phyloP scores from a whole-genome alignment of 768 basidiomycete genomes.

The Sporobolomyces roseus region DNA sequence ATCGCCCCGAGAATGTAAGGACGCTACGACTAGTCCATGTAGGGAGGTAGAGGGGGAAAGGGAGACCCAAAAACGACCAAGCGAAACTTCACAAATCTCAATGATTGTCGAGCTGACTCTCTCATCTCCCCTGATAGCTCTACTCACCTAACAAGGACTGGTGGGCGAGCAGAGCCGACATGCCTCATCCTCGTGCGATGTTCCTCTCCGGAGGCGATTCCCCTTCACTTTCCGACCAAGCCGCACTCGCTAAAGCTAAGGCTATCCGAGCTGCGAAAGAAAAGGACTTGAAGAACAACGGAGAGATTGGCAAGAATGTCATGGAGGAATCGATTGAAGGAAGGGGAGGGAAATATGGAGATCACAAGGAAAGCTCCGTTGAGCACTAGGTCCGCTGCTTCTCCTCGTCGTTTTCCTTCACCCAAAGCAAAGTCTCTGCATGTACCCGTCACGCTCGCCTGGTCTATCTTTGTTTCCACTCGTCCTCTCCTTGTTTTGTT shows the following conservation, averaged over 20 bases:
- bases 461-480: too few relatives aligned
- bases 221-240: not conserved
- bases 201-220: constrained; percentile 8
- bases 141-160: constrained; percentile 12
- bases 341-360: constrained; percentile 53
- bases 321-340: constrained; percentile 15
- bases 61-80: too few relatives aligned
- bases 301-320: constrained; percentile 44
- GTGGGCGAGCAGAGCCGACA: not conserved
- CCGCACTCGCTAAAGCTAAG: constrained; percentile 64
- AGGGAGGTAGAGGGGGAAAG: too few relatives aligned
- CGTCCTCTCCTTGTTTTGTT: too few relatives aligned
- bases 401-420: not conserved
- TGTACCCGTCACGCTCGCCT: too few relatives aligned
- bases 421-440: not conserved
- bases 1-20: not conserved
- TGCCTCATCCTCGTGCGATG: constrained; percentile 21
- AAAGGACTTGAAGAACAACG: constrained; percentile 50
- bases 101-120: too few relatives aligned
- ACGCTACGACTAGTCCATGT: too few relatives aligned
- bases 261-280: constrained; percentile 75
- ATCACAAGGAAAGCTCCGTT: constrained; percentile 44
- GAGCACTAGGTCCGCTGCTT: constrained; percentile 35
- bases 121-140: not conserved
- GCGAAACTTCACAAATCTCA: too few relatives aligned